Base-by-base conservation (phyloP, 108 stramenopile genomes). In the Asterionellopsis glacialis region DNA sequence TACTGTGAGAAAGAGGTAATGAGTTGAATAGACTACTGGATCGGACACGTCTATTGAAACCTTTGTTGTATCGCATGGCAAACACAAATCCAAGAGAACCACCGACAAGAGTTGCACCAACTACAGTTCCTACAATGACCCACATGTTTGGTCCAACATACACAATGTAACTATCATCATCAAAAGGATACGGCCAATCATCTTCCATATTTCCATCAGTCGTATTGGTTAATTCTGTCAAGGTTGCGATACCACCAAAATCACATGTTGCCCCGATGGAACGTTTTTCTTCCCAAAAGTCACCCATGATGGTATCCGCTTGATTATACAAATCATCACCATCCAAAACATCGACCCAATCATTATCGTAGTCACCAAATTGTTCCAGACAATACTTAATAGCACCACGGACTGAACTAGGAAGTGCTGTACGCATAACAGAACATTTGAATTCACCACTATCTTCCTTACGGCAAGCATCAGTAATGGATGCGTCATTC, bases 161-260 rank as follows among this genome's bases (percentile, higher is more conserved):
- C 43, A 11, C 61, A 7, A 61, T 68, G 52, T 79, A 75, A 41
- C 85, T 80, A 41, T 83, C 83, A 9, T 74, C 78, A 56, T 80
- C 74, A 65, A 69, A 80, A 9, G 68, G 73, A 12, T 69, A 57
- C 18, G 54, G 47, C 51, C 83, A 73, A 43, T 77, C 75, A 61
- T 82, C 80, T 7, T 66, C 64, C 14, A 76, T 50, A 23, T 67
- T 75, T 1, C 59, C 53, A 43, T 81, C 33, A 2, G 33, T 33
- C 69, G 68, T 83, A 33, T 41, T 54, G 50, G 74, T 75, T 42
- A 45, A 64, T 55, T 81, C 83, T 16, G 75, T 55, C 44, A 92
- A 63, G 49, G 64, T 59, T 15, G 81, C 85, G 54, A 81, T 66
- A n/a, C 91, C 91, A n/a, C 87, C 87, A 60, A 92, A 92, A 74